Evolutionary conservation across 768 basidiomycete genomes (phyloP), one percentile per base, ranked within the genome.

Genomic region (Psilocybe subaeruginosa): DNA sequence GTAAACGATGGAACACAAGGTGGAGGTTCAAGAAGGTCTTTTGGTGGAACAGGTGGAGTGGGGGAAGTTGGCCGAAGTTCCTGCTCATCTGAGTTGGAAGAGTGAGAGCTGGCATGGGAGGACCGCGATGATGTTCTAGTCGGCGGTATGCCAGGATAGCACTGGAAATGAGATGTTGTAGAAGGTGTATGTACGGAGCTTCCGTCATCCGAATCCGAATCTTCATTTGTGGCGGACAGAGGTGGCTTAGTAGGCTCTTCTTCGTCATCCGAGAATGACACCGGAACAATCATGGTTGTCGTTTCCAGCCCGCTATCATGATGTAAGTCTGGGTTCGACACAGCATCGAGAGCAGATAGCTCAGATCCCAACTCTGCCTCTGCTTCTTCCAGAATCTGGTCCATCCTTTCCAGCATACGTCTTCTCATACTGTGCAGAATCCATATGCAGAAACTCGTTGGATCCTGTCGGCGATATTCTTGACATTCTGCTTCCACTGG

Each of bases 401-500:
- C 75, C 70, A 85, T 80, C 43, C 77, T 70, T 29, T 75, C 74
- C 63, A 74, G 71, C 8, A 79, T 76, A 37, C 75, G 79, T 16
- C 85, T 77, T 61, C 88, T 77, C 74, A 80, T 81, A 65, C 79
- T 84, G 33, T 80, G 75, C 29, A 83, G 71, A n/a, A 82, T 76
- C 86, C 87, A 87, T 3, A 81, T 67, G 31, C 78, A 81, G 63
- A 84, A 87, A 3, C 80, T 80, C 19, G 77, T 78, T 58, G 62
- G 61, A 14, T 67, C 66, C 45, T 57, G 56, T 11, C 54, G 43
- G 14, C 33, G 52, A 41, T 65, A 60, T 33, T 49, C 47, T 12
- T 52, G 48, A 3, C 33, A 35, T 9, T 65, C 55, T 49, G 52
- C 64, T 23, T 46, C 57, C 54, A 59, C 59, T 17, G 58, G 8